Conservation (phyloP, 192 early-diverging fungal species). For the Gamsiella multidivaricata region DNA sequence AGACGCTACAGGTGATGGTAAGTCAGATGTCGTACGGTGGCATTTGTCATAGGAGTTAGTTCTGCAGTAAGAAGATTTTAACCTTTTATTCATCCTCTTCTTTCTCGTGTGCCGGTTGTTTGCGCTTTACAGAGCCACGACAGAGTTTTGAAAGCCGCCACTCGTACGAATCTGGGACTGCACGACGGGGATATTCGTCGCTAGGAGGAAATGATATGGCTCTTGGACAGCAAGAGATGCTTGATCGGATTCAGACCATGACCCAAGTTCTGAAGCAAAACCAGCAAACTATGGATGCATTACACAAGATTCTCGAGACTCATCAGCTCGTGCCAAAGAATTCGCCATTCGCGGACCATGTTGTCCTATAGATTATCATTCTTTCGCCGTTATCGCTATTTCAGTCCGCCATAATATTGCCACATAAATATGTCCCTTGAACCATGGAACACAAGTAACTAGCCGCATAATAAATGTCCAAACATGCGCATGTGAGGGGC, state of each 20-base stretch:
- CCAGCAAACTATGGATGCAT: slow-evolving; percentile 51
- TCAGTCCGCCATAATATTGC: too few relatives aligned
- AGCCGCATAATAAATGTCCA: too few relatives aligned
- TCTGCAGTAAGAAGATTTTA: not conserved
- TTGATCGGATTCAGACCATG: slow-evolving; percentile 48
- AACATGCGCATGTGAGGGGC: too few relatives aligned
- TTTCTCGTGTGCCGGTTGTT: not conserved
- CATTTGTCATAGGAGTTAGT: too few relatives aligned
- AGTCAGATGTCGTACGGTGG: too few relatives aligned
- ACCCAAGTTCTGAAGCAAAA: slow-evolving; percentile 52
- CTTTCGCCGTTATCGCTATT: not conserved
- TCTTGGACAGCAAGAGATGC: slow-evolving; percentile 47
- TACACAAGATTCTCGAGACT: slow-evolving; percentile 47
- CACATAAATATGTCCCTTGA: too few relatives aligned
- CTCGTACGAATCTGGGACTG: slow-evolving; percentile 41
- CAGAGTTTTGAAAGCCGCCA: slow-evolving; percentile 57
- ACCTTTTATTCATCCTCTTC: not conserved
- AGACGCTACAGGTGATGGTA: slow-evolving; percentile 20
- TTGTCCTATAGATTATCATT: slow-evolving; percentile 11
- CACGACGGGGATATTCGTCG: slow-evolving; percentile 45
- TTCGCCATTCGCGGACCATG: slow-evolving; percentile 36
- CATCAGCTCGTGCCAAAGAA: slow-evolving; percentile 46
- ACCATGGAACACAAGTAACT: too few relatives aligned
- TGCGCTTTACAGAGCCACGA: slow-evolving; percentile 19
- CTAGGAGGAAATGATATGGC: slow-evolving; percentile 13